A percentile compares a stretch with the other conserved stretches of the same genome.
Evolutionary conservation across 257 asterid genomes (phyloP).

Genomic region (Solanum pennellii): DNA sequence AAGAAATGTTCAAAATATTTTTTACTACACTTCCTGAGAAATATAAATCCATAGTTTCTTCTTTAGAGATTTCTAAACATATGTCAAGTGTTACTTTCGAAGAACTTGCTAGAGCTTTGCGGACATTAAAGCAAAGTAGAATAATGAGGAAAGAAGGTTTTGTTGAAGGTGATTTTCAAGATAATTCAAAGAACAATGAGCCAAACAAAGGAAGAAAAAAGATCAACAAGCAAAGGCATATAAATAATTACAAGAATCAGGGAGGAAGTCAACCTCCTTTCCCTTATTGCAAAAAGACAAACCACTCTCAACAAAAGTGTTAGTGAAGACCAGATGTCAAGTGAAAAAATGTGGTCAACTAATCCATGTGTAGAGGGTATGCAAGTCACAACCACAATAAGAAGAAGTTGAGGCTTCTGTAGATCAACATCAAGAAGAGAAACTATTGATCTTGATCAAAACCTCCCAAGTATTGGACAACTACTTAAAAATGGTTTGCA

Average conservation of each 20-base stretch:
- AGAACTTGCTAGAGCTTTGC: not conserved
- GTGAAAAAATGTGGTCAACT: not conserved
- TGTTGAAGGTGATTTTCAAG: not conserved
- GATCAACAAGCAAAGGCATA: not conserved
- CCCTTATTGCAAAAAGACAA: not conserved
- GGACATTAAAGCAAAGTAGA: not conserved
- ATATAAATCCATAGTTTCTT: not conserved
- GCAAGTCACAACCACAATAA: not conserved
- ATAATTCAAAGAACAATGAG: not conserved
- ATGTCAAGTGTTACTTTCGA: not conserved
- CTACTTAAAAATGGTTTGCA: not conserved
- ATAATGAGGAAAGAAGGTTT: not conserved
- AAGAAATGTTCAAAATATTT: not conserved
- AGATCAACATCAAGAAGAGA: not conserved
- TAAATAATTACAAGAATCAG: not conserved
- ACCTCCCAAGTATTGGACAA: not conserved
- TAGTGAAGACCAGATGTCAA: not conserved
- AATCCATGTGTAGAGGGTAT: not conserved
- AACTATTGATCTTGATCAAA: not conserved
- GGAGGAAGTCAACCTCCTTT: not conserved
- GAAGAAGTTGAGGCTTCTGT: not conserved
- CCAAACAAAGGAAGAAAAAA: not conserved
- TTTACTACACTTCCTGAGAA: not conserved
- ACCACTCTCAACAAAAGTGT: not conserved
- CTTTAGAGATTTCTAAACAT: not conserved